These are phyloP conservation scores for Pyrenochaeta sp. DNA, from an alignment of 2,329 filamentous ascomycete genomes.

Conservation along the genomic window DNA sequence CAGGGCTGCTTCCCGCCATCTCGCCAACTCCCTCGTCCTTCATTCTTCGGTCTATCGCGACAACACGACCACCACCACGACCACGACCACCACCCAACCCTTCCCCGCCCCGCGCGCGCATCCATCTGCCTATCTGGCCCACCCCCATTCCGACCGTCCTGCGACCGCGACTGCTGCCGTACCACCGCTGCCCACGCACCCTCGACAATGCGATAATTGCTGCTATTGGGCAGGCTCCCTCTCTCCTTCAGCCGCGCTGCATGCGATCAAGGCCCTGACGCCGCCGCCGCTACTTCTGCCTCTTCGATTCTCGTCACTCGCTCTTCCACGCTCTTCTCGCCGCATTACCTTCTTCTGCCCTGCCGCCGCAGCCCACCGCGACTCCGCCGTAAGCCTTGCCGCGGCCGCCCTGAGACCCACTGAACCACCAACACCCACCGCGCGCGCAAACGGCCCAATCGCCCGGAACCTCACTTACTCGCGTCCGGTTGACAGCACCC, in stretches of 20 bases:
- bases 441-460: background rate
- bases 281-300: constrained; percentile 8
- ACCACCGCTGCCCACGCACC: constrained; percentile 2
- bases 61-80: constrained; percentile 10
- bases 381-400: background rate
- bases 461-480: background rate
- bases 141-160: constrained; percentile 1
- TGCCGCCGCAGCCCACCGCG: constrained; percentile 1
- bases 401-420: constrained; percentile 6
- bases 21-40: constrained; percentile 14
- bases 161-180: constrained; percentile 20
- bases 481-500: background rate
- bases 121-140: constrained; percentile 7
- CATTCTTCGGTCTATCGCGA: constrained; percentile 15
- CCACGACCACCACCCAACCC: too few species aligned
- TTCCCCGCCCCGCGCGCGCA: too few species aligned
- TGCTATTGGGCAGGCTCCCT: constrained; percentile 4
- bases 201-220: constrained; percentile 16
- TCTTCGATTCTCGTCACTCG: constrained; percentile 9
- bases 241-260: constrained; percentile 17
- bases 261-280: constrained; percentile 18
- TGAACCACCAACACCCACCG: background rate
- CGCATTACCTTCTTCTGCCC: background rate
- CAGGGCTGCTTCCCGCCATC: constrained; percentile 14
- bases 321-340: background rate